A percentile compares a stretch with the other conserved stretches of the same genome.
Conservation (phyloP, 2,329 filamentous ascomycete species). For the Aspergillus sp. region DNA sequence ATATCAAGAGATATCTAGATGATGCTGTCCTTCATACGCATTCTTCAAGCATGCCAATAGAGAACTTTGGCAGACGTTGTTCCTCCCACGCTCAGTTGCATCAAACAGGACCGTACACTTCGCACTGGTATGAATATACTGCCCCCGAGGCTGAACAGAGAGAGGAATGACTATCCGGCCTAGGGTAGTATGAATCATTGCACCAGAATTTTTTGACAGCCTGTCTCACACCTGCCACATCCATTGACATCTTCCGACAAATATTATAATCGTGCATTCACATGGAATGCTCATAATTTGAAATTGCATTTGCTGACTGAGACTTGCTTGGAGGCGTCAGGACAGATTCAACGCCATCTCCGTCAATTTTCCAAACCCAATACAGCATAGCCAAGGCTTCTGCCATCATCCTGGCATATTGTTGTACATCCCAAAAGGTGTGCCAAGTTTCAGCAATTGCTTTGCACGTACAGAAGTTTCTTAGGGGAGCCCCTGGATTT, state of each 20-base stretch:
- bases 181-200: slow-evolving; percentile 50
- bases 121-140: slow-evolving; percentile 14
- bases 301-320: slow-evolving; percentile 1
- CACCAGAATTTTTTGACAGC: slow-evolving; percentile 41
- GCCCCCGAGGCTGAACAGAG: slow-evolving; percentile 19
- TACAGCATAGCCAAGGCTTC: slow-evolving; percentile 46
- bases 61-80: slow-evolving; percentile 3
- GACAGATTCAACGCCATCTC: slow-evolving; percentile 52
- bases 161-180: slow-evolving; percentile 20
- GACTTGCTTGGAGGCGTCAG: slow-evolving; percentile 23
- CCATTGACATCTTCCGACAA: slow-evolving; percentile 30
- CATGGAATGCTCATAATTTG: slow-evolving; percentile 22
- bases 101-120: slow-evolving; percentile 2
- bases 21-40: too few relatives aligned
- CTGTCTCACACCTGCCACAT: slow-evolving; percentile 34
- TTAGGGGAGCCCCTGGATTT: slow-evolving; percentile 30
- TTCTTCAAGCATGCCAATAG: slow-evolving; percentile 7
- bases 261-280: slow-evolving; percentile 48
- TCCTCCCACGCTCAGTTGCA: not conserved
- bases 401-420: slow-evolving; percentile 44
- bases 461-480: slow-evolving; percentile 47
- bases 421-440: slow-evolving; percentile 4
- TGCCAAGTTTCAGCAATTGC: slow-evolving; percentile 42
- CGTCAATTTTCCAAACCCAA: slow-evolving; percentile 45
- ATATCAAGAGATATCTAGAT: too few relatives aligned